Evolutionary conservation across 148 eudicot genomes (phyloP), one percentile per base, ranked within the genome.

Genomic region (Fagopyrum esculentum): DNA sequence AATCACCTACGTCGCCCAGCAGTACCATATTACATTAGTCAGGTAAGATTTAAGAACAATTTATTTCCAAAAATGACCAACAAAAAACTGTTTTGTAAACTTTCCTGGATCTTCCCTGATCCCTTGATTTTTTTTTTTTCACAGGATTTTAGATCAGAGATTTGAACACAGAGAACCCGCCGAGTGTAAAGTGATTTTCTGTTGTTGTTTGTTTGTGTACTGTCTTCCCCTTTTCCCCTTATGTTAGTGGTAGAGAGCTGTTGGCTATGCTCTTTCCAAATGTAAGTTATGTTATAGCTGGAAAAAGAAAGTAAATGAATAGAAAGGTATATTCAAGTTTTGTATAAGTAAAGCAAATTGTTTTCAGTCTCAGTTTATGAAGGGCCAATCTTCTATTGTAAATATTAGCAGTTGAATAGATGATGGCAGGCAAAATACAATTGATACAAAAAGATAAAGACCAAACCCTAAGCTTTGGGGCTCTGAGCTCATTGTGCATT

Each of bases 231-330:
- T 49, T 49, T 8, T 49, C 45, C 17, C 35, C 64, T 30, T 29
- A 44, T 63, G n/a, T 30, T 1, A 49, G 0, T 49, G 44, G 10
- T 11, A 19, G 45, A 63, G 69, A 63, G 69, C 63, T 57, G 3
- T 57, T 57, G 63, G 12, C 2, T 17, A n/a, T n/a, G 63, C 43
- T 26, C 66, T 60, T 60, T 60, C 66, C 43, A 60, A 60, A 22
- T 19, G 66, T 56, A 60, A 60, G 66, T 60, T 60, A 26, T 60
- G 66, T 60, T 60, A 7, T 60, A 22, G 13, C 66, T 60, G 35
- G 13, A 60, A 60, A 60, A 22, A 30, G 66, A 16, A 60, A 60
- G 43, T 35, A 60, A 60, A 22, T 7, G 61, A 22, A 56, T 56
- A 56, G 61, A 17, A 22, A 60, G 66, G 40, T 26, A 26, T 22